These are phyloP conservation scores for Phoma herbarum DNA, from an alignment of 2,329 filamentous ascomycete species.

Conservation along the genomic window DNA sequence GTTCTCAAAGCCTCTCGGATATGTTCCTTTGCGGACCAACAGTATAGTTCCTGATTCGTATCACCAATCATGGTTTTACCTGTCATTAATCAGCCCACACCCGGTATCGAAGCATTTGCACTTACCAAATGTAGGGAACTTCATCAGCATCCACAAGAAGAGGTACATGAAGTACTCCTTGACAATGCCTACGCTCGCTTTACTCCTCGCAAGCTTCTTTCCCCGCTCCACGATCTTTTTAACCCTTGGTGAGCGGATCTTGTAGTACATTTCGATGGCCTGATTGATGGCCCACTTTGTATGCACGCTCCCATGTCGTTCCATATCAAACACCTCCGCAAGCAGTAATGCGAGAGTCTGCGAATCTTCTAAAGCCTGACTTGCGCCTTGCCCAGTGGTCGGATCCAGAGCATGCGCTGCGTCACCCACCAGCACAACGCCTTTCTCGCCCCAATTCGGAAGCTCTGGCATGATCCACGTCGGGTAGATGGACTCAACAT, in stretches of 20 bases:
- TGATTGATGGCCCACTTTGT: constrained; percentile 2
- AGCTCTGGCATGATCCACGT: constrained; percentile 60
- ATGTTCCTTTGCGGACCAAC: constrained; percentile 1
- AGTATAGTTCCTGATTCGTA: neutral
- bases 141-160: constrained; percentile 4
- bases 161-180: constrained; percentile 1
- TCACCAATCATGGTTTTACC: neutral
- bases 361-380: constrained; percentile 65
- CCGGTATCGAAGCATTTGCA: neutral
- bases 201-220: constrained; percentile 29
- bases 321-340: constrained; percentile 12
- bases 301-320: neutral
- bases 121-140: constrained; percentile 2
- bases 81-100: neutral
- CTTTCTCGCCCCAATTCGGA: constrained; percentile 57
- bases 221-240: constrained; percentile 29
- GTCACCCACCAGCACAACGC: constrained; percentile 65
- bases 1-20: neutral
- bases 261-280: constrained; percentile 28
- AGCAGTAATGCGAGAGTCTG: constrained; percentile 57
- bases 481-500: constrained; percentile 53
- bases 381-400: constrained; percentile 63
- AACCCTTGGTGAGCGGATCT: constrained; percentile 33
- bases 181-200: constrained; percentile 26
- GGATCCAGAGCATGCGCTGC: constrained; percentile 66